A percentile compares a stretch with the other conserved stretches of the same genome.
Evolutionary conservation across 2,329 filamentous ascomycete genomes (phyloP).

Genomic region (Dactylellina drechsleri): DNA sequence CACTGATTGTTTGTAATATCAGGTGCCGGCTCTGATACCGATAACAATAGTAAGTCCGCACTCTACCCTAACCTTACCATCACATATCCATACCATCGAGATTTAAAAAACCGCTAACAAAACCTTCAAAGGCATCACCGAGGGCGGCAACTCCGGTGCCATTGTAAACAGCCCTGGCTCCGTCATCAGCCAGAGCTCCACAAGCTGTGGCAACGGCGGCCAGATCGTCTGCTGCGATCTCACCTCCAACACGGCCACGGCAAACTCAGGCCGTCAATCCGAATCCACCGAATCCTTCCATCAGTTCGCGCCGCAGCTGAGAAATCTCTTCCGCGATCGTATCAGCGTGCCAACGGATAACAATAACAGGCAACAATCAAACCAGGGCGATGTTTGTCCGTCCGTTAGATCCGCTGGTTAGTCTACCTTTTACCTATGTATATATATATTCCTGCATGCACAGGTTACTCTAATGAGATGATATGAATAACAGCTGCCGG

Average conservation of each 20-base stretch:
- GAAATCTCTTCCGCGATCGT: constrained; percentile 23
- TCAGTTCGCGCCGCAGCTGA: constrained; percentile 32
- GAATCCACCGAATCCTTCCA: constrained; percentile 24
- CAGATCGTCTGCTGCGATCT: constrained; percentile 50
- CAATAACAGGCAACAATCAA: constrained; percentile 27
- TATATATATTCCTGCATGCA: no score
- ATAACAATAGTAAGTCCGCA: constrained; percentile 35
- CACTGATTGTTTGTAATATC: not conserved
- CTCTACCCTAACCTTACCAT: not conserved
- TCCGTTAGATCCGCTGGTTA: not conserved
- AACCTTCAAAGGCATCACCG: constrained; percentile 27
- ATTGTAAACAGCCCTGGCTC: constrained; percentile 30
- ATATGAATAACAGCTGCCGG: constrained; percentile 7
- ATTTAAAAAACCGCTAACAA: no score
- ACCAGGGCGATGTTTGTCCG: constrained; percentile 19
- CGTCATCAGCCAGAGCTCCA: constrained; percentile 33
- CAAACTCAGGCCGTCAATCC: constrained; percentile 36
- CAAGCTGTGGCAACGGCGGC: constrained; percentile 43
- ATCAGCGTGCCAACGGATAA: constrained; percentile 35
- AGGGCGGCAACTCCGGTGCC: constrained; percentile 39
- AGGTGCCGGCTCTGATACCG: constrained; percentile 35
- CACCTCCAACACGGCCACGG: constrained; percentile 26
- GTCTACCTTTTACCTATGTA: no score
- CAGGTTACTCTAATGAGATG: no score
- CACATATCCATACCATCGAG: not conserved